phyloP scores from a whole-genome alignment of 2,329 filamentous ascomycete genomes.

The Hypoxylon sp. region DNA sequence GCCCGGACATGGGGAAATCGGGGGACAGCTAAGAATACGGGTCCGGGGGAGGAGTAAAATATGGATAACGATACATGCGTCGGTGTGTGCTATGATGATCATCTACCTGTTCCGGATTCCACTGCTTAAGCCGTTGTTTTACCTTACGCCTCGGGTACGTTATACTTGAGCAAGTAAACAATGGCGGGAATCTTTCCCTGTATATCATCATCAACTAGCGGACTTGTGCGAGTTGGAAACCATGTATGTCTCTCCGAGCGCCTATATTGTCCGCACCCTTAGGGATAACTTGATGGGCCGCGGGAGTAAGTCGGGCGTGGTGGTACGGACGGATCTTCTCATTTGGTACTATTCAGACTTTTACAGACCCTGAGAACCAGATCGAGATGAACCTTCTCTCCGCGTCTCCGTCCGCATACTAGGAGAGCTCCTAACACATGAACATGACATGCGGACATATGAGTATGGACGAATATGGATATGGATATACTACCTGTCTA shows the following conservation, averaged over 20 bases:
- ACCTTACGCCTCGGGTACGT: conserved; percentile 5
- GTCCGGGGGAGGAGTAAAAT: conserved; percentile 42
- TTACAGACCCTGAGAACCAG: not conserved
- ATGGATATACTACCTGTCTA: conserved; percentile 11
- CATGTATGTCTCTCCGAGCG: not conserved
- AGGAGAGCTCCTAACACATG: not conserved
- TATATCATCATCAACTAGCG: conserved; percentile 22
- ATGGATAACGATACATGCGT: conserved; percentile 26
- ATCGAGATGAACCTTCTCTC: not conserved
- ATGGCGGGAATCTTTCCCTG: conserved; percentile 14
- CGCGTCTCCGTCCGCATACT: not conserved
- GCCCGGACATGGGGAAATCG: conserved; percentile 31
- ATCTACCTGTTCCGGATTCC: conserved; percentile 11
- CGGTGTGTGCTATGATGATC: conserved; percentile 21
- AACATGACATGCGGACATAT: not conserved
- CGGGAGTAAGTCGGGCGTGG: not conserved
- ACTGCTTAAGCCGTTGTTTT: conserved; percentile 19
- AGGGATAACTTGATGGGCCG: not conserved
- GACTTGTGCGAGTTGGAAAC: not conserved
- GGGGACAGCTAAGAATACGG: conserved; percentile 18
- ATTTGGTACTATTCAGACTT: not conserved
- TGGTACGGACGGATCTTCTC: conserved; percentile 8
- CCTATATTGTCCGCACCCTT: not conserved
- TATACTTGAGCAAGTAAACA: conserved; percentile 1
- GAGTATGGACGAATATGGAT: not conserved